Percentiles rank a stretch among this genome's conserved stretches.
Conservation (phyloP, 345 rosid species). For the Eucalyptus regnans region DNA sequence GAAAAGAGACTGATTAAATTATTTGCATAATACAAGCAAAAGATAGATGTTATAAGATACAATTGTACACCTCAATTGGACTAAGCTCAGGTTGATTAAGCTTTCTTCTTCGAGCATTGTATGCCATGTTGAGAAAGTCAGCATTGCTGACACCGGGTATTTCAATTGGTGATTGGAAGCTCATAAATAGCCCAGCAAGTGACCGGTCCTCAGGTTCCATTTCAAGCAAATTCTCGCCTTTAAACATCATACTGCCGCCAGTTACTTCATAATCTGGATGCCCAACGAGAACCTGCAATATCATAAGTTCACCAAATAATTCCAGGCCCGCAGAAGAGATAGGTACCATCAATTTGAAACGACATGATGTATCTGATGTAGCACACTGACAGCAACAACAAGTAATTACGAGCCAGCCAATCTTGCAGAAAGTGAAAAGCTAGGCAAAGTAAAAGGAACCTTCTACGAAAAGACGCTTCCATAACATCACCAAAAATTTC, state of each 20-base stretch:
- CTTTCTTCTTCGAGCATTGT: constrained; percentile 75
- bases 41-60: neutral
- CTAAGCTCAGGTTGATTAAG: constrained; percentile 78
- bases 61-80: constrained; percentile 58
- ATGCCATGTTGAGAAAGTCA: constrained; percentile 92
- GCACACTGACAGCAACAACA: neutral
- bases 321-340: neutral
- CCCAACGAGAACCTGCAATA: constrained; percentile 76
- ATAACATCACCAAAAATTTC: neutral
- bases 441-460: neutral
- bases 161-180: constrained; percentile 86
- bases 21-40: neutral
- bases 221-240: constrained; percentile 40
- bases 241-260: constrained; percentile 67
- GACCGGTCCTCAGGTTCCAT: constrained; percentile 95
- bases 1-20: neutral
- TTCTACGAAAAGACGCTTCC: neutral
- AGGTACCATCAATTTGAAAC: neutral
- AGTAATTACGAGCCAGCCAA: neutral
- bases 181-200: constrained; percentile 94
- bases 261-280: constrained; percentile 96
- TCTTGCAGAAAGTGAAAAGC: neutral
- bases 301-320: neutral
- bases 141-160: constrained; percentile 91
- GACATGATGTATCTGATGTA: neutral